phyloP scores from a whole-genome alignment of 1,139 yeast genomes.

The Candida smagusa region DNA sequence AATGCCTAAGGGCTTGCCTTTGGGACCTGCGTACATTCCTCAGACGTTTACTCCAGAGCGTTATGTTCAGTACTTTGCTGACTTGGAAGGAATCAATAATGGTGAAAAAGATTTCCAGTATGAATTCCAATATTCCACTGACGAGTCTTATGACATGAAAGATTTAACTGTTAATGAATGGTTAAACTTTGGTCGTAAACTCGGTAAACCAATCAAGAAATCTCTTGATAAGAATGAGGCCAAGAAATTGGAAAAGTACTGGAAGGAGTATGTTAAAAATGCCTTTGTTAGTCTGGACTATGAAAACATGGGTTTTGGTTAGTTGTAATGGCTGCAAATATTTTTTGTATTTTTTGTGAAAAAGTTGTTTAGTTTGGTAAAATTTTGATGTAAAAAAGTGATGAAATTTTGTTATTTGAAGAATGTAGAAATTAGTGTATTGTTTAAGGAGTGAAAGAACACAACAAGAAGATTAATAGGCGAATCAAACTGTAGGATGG shows the following conservation, averaged over 20 bases:
- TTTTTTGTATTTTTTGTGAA: no score
- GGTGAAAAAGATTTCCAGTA: constrained; percentile 50
- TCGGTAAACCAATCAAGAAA: constrained; percentile 41
- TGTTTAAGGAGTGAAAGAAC: no score
- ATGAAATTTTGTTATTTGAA: no score
- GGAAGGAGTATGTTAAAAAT: constrained; percentile 45
- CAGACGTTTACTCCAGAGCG: constrained; percentile 71
- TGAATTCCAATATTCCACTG: constrained; percentile 68
- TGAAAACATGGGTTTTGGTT: constrained; percentile 43
- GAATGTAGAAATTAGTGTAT: no score
- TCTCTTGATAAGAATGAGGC: constrained; percentile 12
- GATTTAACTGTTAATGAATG: constrained; percentile 58
- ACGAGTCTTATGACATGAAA: constrained; percentile 56
- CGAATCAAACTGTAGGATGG: no score
- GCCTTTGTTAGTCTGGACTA: constrained; percentile 67
- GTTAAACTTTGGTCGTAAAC: constrained; percentile 51
- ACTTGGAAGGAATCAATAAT: constrained; percentile 49
- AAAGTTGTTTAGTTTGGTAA: no score
- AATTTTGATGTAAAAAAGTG: no score
- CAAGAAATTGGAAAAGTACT: constrained; percentile 27
- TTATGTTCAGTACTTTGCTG: constrained; percentile 71
- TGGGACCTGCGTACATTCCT: constrained; percentile 75
- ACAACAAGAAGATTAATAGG: neutral
- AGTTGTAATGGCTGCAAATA: constrained; percentile 1
- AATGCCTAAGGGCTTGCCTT: constrained; percentile 49